Base-by-base conservation (phyloP, 2,329 filamentous ascomycete species). In the Trichoderma koningiopsis region DNA sequence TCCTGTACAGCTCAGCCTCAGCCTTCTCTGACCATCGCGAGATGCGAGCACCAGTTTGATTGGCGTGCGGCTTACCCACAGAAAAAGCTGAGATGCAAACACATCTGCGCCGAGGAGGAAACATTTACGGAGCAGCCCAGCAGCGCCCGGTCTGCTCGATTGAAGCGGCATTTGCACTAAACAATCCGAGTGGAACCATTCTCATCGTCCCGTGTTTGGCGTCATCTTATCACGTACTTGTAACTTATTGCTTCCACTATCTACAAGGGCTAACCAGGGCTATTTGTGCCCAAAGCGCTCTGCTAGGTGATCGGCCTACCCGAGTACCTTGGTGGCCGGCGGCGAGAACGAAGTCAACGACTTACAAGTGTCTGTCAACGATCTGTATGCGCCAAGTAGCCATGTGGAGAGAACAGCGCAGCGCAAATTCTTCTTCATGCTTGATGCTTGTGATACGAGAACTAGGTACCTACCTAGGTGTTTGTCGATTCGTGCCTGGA, bases 191-290 rank as follows among this genome's bases (percentile, higher is more conserved):
- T 27, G 16, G 67, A 43, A 37, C 60, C 67, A 24, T 47, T 37
- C 55, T 49, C 52, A 49, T 57, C 67, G 67, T 63, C 67, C 59
- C 67, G 67, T 63, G 59, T 68, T 68, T 68, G 67, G 67, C 67
- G 67, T 63, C 67, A 68, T 62, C 49, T 55, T 63, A 63, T 43
- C 53, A 24, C 60, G 37, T 33, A 52, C 43, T 33, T 63, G 37
- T 47, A 29, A 43, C 37, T 19, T 43, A 43, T n/a, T 43, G 40
- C 40, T 43, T 43, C 40, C 40, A 43, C 40, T 43, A 43, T 43
- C 40, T 43, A 8, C 16, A 43, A 43, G 37, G 40, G 40, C 29
- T 10, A 52, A 37, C 49, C 49, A 19, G 58, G 35, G 16, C 31
- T 62, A 37, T 68, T 61, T 14, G 65, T 35, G 29, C 40, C 43